Evolutionary conservation across 805 yeast genomes (phyloP).

Genomic region (Monosporozyma solicola): DNA sequence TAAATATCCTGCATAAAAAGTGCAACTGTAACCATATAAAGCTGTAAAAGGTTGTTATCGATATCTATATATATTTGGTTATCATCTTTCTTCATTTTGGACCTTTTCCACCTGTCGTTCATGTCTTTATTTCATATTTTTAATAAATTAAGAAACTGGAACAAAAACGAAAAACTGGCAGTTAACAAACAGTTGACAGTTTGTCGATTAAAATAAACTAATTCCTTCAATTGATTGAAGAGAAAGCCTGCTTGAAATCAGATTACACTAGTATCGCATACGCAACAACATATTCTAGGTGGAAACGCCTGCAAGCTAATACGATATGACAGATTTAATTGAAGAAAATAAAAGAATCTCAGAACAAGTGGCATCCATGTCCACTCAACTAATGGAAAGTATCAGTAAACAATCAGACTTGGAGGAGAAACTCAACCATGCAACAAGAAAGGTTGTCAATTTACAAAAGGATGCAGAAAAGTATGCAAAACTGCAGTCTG

Average conservation of each 20-base stretch:
- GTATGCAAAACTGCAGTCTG: conserved; percentile 25
- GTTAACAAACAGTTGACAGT: not conserved
- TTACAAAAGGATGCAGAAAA: conserved; percentile 16
- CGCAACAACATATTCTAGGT: not conserved
- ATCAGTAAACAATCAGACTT: conserved; percentile 47
- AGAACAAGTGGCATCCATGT: conserved; percentile 45
- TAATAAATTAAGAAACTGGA: not conserved
- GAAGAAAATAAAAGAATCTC: conserved; percentile 40
- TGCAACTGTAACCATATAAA: not conserved
- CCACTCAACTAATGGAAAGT: conserved; percentile 53
- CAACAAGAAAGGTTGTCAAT: conserved; percentile 28
- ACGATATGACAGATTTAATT: conserved; percentile 1
- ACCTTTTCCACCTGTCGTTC: not conserved
- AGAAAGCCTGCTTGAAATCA: not conserved
- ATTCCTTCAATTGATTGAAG: not conserved
- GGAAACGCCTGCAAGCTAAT: not conserved
- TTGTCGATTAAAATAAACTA: not conserved
- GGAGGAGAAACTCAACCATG: conserved; percentile 41
- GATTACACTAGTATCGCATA: too few relatives aligned
- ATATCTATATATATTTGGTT: too few relatives aligned
- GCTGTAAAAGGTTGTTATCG: not conserved
- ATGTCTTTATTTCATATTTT: not conserved
- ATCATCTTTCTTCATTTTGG: not conserved
- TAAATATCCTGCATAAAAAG: not conserved
- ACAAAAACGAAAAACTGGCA: not conserved